Percentiles rank a stretch among this genome's conserved stretches.
phyloP scores from a whole-genome alignment of 1,284 basidiomycete genomes.

The Microbotryum lychnidis-dioicae region DNA sequence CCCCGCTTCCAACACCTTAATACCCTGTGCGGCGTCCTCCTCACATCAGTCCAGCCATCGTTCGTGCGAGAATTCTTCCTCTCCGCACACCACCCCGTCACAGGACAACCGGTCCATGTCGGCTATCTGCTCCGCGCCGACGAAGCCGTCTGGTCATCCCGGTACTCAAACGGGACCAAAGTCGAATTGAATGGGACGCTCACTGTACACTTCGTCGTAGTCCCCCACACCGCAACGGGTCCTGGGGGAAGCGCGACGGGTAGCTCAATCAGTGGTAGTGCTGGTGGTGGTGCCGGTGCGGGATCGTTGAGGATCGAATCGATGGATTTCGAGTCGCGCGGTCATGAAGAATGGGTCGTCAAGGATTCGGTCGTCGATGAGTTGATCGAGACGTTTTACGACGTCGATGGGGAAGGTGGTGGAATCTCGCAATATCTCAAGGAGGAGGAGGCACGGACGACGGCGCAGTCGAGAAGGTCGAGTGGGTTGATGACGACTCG shows the following conservation, averaged over 20 bases:
- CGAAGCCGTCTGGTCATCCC: slow-evolving; percentile 21
- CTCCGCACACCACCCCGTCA: slow-evolving; percentile 21
- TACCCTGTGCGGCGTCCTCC: slow-evolving; percentile 20
- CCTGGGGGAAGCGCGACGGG: not conserved
- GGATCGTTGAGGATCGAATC: slow-evolving; percentile 21
- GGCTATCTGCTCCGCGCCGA: slow-evolving; percentile 30
- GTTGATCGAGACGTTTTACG: slow-evolving; percentile 2
- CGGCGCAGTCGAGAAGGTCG: not conserved
- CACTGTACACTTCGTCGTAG: slow-evolving; percentile 25
- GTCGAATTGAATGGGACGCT: slow-evolving; percentile 24
- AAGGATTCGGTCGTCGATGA: slow-evolving; percentile 8
- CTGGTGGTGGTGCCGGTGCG: not conserved
- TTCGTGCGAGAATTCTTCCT: slow-evolving; percentile 28
- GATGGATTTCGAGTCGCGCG: slow-evolving; percentile 24
- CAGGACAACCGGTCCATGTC: slow-evolving; percentile 16
- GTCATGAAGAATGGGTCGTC: slow-evolving; percentile 23
- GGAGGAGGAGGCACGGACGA: not conserved
- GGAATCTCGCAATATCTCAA: not conserved
- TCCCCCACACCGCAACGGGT: not conserved
- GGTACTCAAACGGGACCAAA: slow-evolving; percentile 13
- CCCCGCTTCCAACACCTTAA: slow-evolving; percentile 29
- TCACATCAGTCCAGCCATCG: slow-evolving; percentile 2
- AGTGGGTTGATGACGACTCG: not conserved
- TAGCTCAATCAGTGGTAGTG: not conserved
- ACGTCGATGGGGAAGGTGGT: not conserved